phyloP scores from a whole-genome alignment of 2,329 filamentous ascomycete species.

The Aspergillus sojae region DNA sequence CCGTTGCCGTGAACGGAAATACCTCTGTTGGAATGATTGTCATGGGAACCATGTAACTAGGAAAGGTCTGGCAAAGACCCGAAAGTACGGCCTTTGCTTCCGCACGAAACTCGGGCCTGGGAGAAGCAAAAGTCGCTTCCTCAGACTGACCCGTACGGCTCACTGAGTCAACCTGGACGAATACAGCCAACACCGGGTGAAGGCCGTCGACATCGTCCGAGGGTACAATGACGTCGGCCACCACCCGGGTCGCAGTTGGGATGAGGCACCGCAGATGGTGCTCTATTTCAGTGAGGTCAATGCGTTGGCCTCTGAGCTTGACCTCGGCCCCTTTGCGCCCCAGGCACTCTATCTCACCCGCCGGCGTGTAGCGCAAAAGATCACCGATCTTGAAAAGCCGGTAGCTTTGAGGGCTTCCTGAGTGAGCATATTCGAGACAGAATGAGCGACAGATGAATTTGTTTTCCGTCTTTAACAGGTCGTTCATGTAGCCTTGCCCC shows the following conservation, averaged over 20 bases:
- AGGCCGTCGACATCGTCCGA: background rate
- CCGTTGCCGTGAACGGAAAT: constrained; percentile 24
- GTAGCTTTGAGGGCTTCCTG: background rate
- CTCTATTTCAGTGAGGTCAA: background rate
- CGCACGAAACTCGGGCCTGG: background rate
- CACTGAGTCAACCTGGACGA: background rate
- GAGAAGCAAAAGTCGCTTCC: background rate
- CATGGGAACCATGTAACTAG: constrained; percentile 29
- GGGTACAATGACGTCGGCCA: background rate
- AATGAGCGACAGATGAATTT: background rate
- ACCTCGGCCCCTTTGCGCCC: background rate
- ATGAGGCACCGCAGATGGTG: background rate
- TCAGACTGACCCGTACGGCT: background rate
- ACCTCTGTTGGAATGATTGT: constrained; percentile 19
- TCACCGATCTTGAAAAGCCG: background rate
- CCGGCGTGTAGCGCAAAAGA: background rate
- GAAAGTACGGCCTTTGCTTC: background rate
- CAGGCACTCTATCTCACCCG: background rate
- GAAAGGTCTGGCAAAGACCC: constrained; percentile 12
- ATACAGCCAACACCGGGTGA: background rate
- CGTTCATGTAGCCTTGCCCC: constrained; percentile 9
- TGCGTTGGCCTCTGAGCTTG: background rate
- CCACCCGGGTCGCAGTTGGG: constrained; percentile 2
- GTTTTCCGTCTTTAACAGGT: background rate
- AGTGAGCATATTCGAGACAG: background rate